Percentiles rank a stretch among this genome's conserved stretches.
Evolutionary conservation across 164 flowering plant species (phyloP).

Genomic region (Liquidambar formosana): DNA sequence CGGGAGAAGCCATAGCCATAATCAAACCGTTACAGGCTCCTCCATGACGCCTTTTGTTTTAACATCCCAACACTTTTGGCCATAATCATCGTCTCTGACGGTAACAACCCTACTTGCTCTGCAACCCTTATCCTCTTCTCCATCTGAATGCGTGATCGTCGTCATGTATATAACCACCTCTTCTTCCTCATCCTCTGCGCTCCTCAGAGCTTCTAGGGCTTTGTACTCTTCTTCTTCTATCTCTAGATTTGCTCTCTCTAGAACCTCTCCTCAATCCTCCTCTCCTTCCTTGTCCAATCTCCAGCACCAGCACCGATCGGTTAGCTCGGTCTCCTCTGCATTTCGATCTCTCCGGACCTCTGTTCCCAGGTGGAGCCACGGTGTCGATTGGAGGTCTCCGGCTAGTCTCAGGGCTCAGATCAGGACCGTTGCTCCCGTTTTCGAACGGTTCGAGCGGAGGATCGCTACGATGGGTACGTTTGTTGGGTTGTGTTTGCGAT

Average conservation of each 20-base stretch:
- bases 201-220: conserved; percentile 41
- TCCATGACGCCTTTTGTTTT: conserved; percentile 8
- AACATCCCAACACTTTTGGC: neutral
- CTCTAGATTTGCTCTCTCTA: conserved; percentile 16
- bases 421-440: conserved; percentile 48
- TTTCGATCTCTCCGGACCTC: conserved; percentile 28
- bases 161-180: conserved; percentile 41
- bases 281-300: conserved; percentile 5
- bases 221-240: conserved; percentile 27
- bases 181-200: conserved; percentile 32
- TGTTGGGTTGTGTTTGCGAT: neutral
- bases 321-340: conserved; percentile 24
- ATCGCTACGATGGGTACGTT: conserved; percentile 74
- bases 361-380: conserved; percentile 54
- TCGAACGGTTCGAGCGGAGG: conserved; percentile 55
- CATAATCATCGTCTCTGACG: neutral
- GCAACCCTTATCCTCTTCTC: conserved; percentile 17
- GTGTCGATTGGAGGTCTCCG: conserved; percentile 62
- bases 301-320: conserved; percentile 36
- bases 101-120: neutral
- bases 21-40: neutral
- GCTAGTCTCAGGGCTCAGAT: conserved; percentile 60
- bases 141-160: conserved; percentile 30
- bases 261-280: conserved; percentile 17
- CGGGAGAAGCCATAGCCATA: neutral